A percentile compares a stretch with the other conserved stretches of the same genome.
phyloP scores from a whole-genome alignment of 768 basidiomycete genomes.

The Agrocybe chaxingu region DNA sequence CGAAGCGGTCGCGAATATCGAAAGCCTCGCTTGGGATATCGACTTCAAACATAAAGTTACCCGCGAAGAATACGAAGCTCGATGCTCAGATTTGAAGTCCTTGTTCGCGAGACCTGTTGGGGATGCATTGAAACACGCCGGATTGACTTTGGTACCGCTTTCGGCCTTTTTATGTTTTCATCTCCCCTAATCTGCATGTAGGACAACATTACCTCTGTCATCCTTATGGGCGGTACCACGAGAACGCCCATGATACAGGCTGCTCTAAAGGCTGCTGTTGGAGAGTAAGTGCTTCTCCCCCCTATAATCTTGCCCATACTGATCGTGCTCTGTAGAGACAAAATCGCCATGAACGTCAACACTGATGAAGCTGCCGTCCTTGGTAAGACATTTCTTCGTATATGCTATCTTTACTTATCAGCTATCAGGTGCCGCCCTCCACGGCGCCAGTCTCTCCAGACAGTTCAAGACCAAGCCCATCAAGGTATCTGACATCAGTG shows the following conservation, averaged over 20 bases:
- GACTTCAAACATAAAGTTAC: conserved; percentile 83
- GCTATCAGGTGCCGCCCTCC: conserved; percentile 65
- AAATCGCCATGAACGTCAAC: conserved; percentile 93
- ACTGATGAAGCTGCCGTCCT: conserved; percentile 95
- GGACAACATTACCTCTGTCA: conserved; percentile 82
- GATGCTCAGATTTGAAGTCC: conserved; percentile 61
- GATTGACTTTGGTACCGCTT: conserved; percentile 57
- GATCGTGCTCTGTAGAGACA: conserved; percentile 43
- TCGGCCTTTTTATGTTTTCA: neutral
- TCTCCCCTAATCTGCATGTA: conserved; percentile 23
- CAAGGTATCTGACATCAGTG: conserved; percentile 70
- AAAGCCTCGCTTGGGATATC: conserved; percentile 85
- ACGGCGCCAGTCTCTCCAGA: conserved; percentile 83
- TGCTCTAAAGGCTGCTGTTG: conserved; percentile 73
- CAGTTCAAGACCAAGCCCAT: conserved; percentile 97
- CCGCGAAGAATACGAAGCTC: conserved; percentile 74
- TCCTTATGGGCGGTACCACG: conserved; percentile 89
- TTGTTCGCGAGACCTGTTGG: conserved; percentile 69
- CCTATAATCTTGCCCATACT: neutral
- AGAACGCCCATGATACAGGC: conserved; percentile 90
- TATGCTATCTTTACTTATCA: neutral
- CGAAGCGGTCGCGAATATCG: conserved; percentile 79
- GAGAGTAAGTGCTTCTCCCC: conserved; percentile 51
- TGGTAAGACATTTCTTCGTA: conserved; percentile 22
- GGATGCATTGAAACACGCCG: conserved; percentile 67